These are phyloP conservation scores for Fusarium cicatricum DNA, from an alignment of 2,329 filamentous ascomycete species.

Conservation along the genomic window DNA sequence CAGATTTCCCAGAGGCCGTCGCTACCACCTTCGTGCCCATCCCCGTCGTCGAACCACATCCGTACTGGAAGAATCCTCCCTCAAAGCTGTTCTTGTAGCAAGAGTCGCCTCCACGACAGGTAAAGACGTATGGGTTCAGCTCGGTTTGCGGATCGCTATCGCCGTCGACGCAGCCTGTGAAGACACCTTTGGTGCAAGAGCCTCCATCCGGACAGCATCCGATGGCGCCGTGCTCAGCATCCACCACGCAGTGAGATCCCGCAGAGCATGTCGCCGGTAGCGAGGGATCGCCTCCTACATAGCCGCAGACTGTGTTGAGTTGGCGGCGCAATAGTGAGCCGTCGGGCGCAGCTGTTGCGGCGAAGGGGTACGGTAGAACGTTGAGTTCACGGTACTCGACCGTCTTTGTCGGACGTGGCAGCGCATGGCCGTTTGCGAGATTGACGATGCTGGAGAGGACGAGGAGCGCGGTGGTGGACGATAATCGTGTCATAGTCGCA, in stretches of 20 bases:
- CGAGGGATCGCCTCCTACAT: constrained; percentile 59
- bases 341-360: constrained; percentile 52
- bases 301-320: constrained; percentile 66
- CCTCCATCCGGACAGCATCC: constrained; percentile 64
- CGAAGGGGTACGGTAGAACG: constrained; percentile 50
- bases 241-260: constrained; percentile 66
- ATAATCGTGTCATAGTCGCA: constrained; percentile 47
- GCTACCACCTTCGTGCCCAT: constrained; percentile 59
- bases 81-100: constrained; percentile 65
- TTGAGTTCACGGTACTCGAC: constrained; percentile 50
- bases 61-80: constrained; percentile 64
- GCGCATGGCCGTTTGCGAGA: constrained; percentile 47
- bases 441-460: constrained; percentile 47
- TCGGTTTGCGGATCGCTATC: constrained; percentile 59
- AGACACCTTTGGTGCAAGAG: constrained; percentile 63
- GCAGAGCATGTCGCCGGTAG: constrained; percentile 65
- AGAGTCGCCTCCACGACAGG: constrained; percentile 59
- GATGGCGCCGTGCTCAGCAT: constrained; percentile 57
- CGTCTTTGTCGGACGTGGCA: constrained; percentile 53
- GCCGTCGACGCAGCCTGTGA: constrained; percentile 64
- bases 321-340: constrained; percentile 52
- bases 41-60: constrained; percentile 60
- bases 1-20: constrained; percentile 53
- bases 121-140: constrained; percentile 64
- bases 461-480: constrained; percentile 47